phyloP scores from a whole-genome alignment of 805 yeast species.

The Lipomyces lipofer region DNA sequence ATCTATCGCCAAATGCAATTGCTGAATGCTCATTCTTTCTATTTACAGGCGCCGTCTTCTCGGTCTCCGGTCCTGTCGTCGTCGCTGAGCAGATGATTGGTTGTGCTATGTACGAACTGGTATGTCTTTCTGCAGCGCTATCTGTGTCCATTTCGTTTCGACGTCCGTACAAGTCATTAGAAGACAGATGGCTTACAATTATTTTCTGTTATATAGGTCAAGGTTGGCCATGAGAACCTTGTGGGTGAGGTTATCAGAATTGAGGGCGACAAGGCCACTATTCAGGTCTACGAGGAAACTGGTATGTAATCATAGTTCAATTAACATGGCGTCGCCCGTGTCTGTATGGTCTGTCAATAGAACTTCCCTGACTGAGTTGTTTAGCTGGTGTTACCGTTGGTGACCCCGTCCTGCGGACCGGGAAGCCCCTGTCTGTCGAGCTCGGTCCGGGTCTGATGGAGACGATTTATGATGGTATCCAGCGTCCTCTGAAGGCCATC shows the following conservation, averaged over 20 bases:
- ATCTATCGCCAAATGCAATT: no score
- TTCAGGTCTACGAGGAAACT: conserved; percentile 98
- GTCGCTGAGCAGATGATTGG: conserved; percentile 99
- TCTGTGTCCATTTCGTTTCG: no score
- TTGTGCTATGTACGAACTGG: conserved; percentile 99
- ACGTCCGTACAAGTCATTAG: neutral
- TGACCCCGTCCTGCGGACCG: conserved; percentile 97
- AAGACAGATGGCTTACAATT: no score
- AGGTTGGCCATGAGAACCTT: conserved; percentile 93
- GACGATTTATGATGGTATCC: conserved; percentile 98
- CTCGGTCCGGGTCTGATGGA: conserved; percentile 99
- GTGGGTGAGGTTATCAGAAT: conserved; percentile 99
- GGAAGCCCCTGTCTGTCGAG: conserved; percentile 98
- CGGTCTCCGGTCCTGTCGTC: conserved; percentile 97
- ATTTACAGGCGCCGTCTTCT: conserved; percentile 56
- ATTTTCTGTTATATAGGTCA: conserved; percentile 43
- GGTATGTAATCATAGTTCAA: conserved; percentile 18
- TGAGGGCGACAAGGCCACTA: conserved; percentile 93
- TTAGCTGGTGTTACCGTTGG: conserved; percentile 96
- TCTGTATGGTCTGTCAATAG: neutral
- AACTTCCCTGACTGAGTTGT: neutral
- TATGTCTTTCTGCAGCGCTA: conserved; percentile 19
- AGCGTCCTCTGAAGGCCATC: conserved; percentile 95
- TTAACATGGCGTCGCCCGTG: neutral
- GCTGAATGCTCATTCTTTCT: neutral